phyloP scores from a whole-genome alignment of 345 rosid species.

The Dipteronia dyeriana region DNA sequence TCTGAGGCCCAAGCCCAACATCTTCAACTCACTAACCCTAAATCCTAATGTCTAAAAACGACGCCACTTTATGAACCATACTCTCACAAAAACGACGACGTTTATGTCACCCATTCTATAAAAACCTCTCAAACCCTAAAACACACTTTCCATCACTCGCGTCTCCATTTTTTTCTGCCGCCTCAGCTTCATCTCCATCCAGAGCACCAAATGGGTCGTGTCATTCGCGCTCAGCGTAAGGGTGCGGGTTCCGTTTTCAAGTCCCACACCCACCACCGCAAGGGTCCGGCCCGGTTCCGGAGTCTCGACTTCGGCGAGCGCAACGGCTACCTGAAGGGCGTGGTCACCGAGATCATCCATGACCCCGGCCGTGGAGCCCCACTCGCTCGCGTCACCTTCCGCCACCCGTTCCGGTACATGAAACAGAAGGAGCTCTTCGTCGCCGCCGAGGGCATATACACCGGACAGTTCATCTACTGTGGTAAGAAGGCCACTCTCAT shows the following conservation, averaged over 20 bases:
- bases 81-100: constrained; percentile 4
- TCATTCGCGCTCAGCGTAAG: constrained; percentile 55
- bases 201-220: constrained; percentile 39
- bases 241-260: constrained; percentile 61
- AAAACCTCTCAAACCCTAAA: constrained; percentile 13
- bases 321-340: constrained; percentile 54
- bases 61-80: neutral
- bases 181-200: neutral
- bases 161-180: neutral
- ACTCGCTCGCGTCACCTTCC: constrained; percentile 41
- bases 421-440: constrained; percentile 57
- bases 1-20: neutral
- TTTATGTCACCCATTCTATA: neutral
- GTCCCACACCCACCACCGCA: constrained; percentile 58
- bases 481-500: constrained; percentile 61
- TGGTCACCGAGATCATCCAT: constrained; percentile 46
- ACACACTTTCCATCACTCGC: neutral
- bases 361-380: constrained; percentile 60
- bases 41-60: no score
- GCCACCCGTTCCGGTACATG: constrained; percentile 52
- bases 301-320: constrained; percentile 54
- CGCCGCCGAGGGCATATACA: constrained; percentile 57
- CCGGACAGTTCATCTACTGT: constrained; percentile 62
- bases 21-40: neutral
- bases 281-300: constrained; percentile 57